Evolutionary conservation across 2,329 filamentous ascomycete species (phyloP), one percentile per base, ranked within the genome.

Genomic region (Lasiodiplodia theobromae): DNA sequence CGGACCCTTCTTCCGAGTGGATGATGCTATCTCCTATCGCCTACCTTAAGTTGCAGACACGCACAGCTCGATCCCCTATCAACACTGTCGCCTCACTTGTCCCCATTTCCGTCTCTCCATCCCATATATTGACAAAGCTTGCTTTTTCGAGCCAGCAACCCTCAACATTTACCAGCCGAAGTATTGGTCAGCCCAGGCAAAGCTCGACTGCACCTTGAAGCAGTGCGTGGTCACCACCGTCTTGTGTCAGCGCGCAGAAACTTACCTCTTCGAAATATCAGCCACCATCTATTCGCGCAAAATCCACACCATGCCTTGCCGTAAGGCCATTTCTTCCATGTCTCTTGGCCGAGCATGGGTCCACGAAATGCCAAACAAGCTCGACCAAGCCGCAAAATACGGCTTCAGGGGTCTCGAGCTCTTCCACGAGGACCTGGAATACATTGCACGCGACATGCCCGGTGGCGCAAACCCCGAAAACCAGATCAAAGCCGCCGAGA

Each of bases 341-440:
- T 94, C 91, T 60, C 85, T 95, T 1, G 92, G 92, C 52, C 88
- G 91, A 52, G 89, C 88, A 73, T 90, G 90, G 75, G 88, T 91
- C 71, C 92, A 95, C 78, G 82, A 84, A 34, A 83, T 95, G 25
- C 78, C 84, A 1, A 81, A 86, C 75, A 95, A 94, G 75, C 85
- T 95, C 60, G 84, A 89, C 75, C 86, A 89, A 81, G 92, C 92
- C 11, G 82, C 86, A 6, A 82, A 84, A 67, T 85, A 91, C 72
- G 89, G 89, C 23, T 88, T 93, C 75, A 78, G 86, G 69, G 91
- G 90, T 64, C 87, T 95, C 71, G 92, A 95, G 77, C 84, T 94
- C 23, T 94, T 93, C 82, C 89, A 91, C 77, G 92, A 95, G 76
- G 92, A 95, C 76, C 85, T 95, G 3, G 82, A 87, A 69, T 87